Evolutionary conservation across 768 basidiomycete genomes (phyloP).

Genomic region (Podaxis sp.): DNA sequence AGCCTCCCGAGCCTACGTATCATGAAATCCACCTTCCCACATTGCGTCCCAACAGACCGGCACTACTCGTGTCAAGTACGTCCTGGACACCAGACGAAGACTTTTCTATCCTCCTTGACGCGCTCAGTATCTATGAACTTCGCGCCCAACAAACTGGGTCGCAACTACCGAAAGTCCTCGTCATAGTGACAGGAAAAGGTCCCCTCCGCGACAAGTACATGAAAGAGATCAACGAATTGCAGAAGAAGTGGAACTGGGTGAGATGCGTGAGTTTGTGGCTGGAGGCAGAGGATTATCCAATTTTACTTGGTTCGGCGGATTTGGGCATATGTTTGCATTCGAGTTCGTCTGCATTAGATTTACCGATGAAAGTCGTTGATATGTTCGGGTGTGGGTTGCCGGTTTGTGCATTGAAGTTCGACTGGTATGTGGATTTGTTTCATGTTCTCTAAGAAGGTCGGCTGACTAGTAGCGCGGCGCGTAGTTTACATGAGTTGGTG

Average conservation of each 20-base stretch:
- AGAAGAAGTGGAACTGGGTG: conserved; percentile 75
- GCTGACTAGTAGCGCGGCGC: conserved; percentile 4
- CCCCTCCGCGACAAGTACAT: conserved; percentile 76
- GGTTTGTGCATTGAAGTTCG: conserved; percentile 86
- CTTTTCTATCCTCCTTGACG: conserved; percentile 79
- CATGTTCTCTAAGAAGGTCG: not conserved
- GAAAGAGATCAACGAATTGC: conserved; percentile 56
- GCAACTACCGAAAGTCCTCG: conserved; percentile 73
- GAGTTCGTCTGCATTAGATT: conserved; percentile 85
- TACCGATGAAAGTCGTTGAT: conserved; percentile 99
- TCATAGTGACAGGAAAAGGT: conserved; percentile 91
- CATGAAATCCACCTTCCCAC: conserved; percentile 38
- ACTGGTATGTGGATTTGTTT: conserved; percentile 56
- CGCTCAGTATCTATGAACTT: conserved; percentile 68
- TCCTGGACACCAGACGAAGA: conserved; percentile 99
- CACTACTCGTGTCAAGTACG: conserved; percentile 87
- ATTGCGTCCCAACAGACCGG: conserved; percentile 75
- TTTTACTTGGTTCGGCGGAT: conserved; percentile 86
- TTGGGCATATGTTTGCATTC: conserved; percentile 89
- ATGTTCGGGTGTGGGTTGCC: conserved; percentile 98
- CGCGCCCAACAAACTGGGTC: conserved; percentile 36
- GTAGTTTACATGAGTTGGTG: conserved; percentile 86
- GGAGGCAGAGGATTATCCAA: conserved; percentile 86
- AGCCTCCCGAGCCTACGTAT: conserved; percentile 29
- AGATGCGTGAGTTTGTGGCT: conserved; percentile 85